Conservation (phyloP, 108 stramenopile genomes). For the Skeletonema menzelii region DNA sequence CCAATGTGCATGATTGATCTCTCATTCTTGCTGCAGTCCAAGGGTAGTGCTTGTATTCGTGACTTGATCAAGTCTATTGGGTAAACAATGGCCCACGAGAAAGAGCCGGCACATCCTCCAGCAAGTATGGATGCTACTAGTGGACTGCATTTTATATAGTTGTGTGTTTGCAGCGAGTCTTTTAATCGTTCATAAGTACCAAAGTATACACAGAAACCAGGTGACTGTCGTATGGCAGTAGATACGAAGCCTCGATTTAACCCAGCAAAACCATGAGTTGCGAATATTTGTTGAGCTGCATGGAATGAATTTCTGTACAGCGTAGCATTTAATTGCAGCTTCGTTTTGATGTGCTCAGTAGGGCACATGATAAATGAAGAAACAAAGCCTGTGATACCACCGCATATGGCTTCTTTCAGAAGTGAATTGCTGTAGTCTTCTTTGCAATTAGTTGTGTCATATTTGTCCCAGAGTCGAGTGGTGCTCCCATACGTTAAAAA, state of each 20-base stretch:
- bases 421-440: not conserved
- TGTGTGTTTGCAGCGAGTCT: slow-evolving; percentile 25
- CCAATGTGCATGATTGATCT: slow-evolving; percentile 28
- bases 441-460: not conserved
- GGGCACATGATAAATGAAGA: slow-evolving; percentile 70
- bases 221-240: slow-evolving; percentile 73
- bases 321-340: slow-evolving; percentile 63
- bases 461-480: slow-evolving; percentile 60
- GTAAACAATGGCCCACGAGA: slow-evolving; percentile 85
- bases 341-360: slow-evolving; percentile 86
- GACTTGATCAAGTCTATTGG: slow-evolving; percentile 91
- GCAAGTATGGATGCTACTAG: slow-evolving; percentile 65
- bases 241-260: slow-evolving; percentile 65
- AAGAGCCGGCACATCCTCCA: slow-evolving; percentile 81
- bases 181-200: slow-evolving; percentile 72
- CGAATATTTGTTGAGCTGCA: slow-evolving; percentile 40
- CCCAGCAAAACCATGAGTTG: slow-evolving; percentile 46
- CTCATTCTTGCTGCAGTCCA: slow-evolving; percentile 27
- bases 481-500: slow-evolving; percentile 81
- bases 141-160: slow-evolving; percentile 17
- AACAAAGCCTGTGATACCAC: slow-evolving; percentile 79
- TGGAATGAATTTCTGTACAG: slow-evolving; percentile 53
- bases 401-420: slow-evolving; percentile 52
- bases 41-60: slow-evolving; percentile 67
- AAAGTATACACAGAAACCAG: slow-evolving; percentile 88